These are phyloP conservation scores for Symbiodinium natans DNA, from an alignment of 73 alveolate genomes.

Conservation along the genomic window DNA sequence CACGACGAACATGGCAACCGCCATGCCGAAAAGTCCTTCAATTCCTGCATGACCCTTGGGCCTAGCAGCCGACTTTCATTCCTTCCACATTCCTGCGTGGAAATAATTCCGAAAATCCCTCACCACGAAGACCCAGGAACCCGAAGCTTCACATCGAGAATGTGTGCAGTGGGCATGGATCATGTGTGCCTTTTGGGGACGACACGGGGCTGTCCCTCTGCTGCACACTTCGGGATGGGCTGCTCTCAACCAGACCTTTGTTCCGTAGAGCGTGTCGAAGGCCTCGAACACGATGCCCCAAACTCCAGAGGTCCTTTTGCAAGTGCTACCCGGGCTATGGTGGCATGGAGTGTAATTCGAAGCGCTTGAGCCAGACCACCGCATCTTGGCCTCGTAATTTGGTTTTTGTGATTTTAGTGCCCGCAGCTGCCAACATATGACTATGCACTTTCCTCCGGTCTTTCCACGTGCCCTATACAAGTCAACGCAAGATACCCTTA, in stretches of 20 bases:
- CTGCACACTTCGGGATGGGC: too few species aligned
- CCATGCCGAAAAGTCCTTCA: conserved; percentile 47
- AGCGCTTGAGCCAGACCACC: conserved; percentile 42
- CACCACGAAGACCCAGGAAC: too few species aligned
- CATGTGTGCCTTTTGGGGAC: conserved; percentile 48
- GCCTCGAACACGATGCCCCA: too few species aligned
- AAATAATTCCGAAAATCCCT: too few species aligned
- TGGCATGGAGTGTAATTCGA: conserved; percentile 33
- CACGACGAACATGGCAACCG: neutral
- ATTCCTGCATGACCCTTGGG: conserved; percentile 62
- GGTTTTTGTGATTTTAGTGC: neutral
- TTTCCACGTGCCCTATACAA: neutral
- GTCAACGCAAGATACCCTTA: neutral
- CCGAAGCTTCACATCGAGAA: conserved; percentile 33
- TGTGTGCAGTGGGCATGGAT: conserved; percentile 60
- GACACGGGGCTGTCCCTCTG: neutral
- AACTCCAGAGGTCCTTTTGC: conserved; percentile 47
- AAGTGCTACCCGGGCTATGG: conserved; percentile 40
- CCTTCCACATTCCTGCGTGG: too few species aligned
- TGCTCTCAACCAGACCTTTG: too few species aligned
- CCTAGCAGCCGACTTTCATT: too few species aligned
- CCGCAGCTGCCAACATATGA: neutral
- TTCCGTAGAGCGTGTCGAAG: too few species aligned
- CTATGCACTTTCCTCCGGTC: neutral
- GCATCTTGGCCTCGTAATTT: neutral